These are phyloP conservation scores for Cyclotella choctawhatcheeana DNA, from an alignment of 108 stramenopile genomes.

Conservation along the genomic window DNA sequence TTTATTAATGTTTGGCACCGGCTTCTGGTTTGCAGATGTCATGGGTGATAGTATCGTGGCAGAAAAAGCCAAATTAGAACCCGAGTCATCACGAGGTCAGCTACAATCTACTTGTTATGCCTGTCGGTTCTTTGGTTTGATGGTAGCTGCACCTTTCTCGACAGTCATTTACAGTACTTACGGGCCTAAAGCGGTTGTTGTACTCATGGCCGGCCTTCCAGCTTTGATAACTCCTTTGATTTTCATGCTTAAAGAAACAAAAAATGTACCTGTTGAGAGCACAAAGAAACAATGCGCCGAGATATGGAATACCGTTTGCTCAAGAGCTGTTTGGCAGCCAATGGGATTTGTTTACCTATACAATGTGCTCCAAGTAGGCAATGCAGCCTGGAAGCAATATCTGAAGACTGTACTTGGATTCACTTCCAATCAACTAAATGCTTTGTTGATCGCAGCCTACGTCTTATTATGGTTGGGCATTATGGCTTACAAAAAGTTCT, in stretches of 20 bases:
- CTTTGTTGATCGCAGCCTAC: constrained; percentile 69
- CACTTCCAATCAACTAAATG: constrained; percentile 75
- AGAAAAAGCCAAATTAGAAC: constrained; percentile 88
- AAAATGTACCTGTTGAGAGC: constrained; percentile 51
- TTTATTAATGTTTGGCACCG: constrained; percentile 67
- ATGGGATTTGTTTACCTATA: constrained; percentile 89
- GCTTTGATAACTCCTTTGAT: constrained; percentile 68
- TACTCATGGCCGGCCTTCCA: constrained; percentile 68
- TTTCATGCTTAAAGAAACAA: constrained; percentile 65
- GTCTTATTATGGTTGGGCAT: constrained; percentile 81
- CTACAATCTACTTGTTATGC: constrained; percentile 84
- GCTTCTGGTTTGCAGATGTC: constrained; percentile 90
- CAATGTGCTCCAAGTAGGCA: constrained; percentile 87
- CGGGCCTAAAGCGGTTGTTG: constrained; percentile 65
- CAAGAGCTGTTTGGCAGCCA: constrained; percentile 86
- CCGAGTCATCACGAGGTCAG: constrained; percentile 65
- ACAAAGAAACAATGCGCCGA: constrained; percentile 77
- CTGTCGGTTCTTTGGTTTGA: constrained; percentile 83
- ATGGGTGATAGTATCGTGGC: constrained; percentile 89
- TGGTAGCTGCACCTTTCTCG: constrained; percentile 77
- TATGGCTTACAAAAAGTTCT: constrained; percentile 81
- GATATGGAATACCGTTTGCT: constrained; percentile 87
- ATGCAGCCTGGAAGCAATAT: constrained; percentile 87
- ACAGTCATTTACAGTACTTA: constrained; percentile 63
- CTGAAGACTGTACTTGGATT: constrained; percentile 70